Evolutionary conservation across 1,284 basidiomycete genomes (phyloP), one percentile per base, ranked within the genome.

Genomic region (Inonotus obliquus): DNA sequence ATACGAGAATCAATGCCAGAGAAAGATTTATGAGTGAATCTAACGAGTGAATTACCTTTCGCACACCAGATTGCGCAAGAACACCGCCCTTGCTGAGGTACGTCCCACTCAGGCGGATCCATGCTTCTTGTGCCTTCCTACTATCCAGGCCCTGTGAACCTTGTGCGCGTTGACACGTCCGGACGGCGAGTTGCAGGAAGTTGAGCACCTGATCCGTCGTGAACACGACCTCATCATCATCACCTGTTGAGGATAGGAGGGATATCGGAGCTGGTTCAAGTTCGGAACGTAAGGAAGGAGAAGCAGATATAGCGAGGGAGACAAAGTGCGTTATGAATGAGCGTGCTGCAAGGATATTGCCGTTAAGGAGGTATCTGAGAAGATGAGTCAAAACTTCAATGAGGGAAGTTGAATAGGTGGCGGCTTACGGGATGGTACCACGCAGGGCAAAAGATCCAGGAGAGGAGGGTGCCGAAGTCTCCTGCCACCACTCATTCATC

Each of bases 131-230:
- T 73, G 85, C 81, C 5, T 79, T 77, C 72, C 81, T 91, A 73
- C 87, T 84, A 74, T 86, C 82, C 63, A 86, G 79, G 48, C 90
- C 87, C 58, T 91, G 86, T 0, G 89, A 87, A 32, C 92, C 84
- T 73, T 96, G 94, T 65, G 89, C 87, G 29, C 92, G 84, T 73
- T 96, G 94, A 65, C 91, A 92, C 5, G 89, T 87, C 57, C 88
- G 74, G 10, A 97, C 82, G 0, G 91, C 92, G 57, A 97, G 81
- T 70, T 98, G 95, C 1, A 88, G 78, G 73, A 95, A 96, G 72
- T 96, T 98, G 67, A 95, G 77, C 9, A 85, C 77, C 1, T 83
- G 75, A 64, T 93, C 87, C 17, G 82, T 83, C 5, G 91, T 93
- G 63, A 93, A 76, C 7, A 84, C 72, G 1, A 96, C 79, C 66